Evolutionary conservation across 1,284 basidiomycete genomes (phyloP), one percentile per base, ranked within the genome.

Genomic region (Marasmius fiardii): DNA sequence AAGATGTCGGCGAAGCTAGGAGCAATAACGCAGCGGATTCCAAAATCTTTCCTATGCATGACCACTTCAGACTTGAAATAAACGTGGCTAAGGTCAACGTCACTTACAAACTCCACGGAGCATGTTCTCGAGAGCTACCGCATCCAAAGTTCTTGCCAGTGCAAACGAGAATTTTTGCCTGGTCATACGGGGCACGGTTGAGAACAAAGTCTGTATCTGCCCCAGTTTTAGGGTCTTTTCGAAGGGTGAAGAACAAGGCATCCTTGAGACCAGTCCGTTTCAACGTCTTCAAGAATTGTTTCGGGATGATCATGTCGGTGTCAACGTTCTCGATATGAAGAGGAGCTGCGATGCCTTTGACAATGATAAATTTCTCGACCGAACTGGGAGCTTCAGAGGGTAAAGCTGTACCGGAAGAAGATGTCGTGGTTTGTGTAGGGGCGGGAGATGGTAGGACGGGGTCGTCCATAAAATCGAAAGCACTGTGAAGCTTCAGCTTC

Each of bases 301-400:
- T 95, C 4, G 95, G 95, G 66, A 97, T 96, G 70, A 98, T 96
- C 88, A 93, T 94, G 69, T 98, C 95, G 52, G 95, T 98, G 72
- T 98, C 95, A 60, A 97, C 88, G 68, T 98, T 98, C 65, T 92
- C 86, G 58, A 94, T 91, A 71, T 91, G 85, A 71, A 97, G 71
- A n/a, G 93, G 93, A 3, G 93, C 94, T 26, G 92, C 84, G 59
- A 94, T 85, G 43, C 94, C 94, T 71, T 88, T 89, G 61, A 95
- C 74, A 52, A 90, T 69, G 51, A 77, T 86, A 71, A 98, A 98
- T 65, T 91, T 92, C 66, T 81, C 78, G 58, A 90, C 83, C 45
- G 78, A 79, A 24, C 90, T 84, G 21, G 86, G 80, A 2, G 81
- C 73, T 52, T 83, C 73, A 4, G 79, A 67, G 24, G 84, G 81